Conservation (phyloP, 768 basidiomycete species). For the Sarcodon aspratus region DNA sequence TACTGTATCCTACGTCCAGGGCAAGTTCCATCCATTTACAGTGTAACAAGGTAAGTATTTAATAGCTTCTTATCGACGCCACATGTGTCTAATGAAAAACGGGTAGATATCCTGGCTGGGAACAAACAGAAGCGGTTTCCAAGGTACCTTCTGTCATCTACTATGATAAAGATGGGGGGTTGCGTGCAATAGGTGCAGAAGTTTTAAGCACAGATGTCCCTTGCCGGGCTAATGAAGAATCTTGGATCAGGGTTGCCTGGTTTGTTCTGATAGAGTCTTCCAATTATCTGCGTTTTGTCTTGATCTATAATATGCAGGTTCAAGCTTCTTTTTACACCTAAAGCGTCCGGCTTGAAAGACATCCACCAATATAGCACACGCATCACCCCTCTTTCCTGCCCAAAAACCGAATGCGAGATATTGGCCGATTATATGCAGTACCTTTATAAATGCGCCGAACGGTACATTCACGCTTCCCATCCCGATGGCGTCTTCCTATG, state of each 20-base stretch:
- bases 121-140: conserved; percentile 14
- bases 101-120: background rate
- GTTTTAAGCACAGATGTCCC: conserved; percentile 19
- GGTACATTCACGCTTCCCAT: conserved; percentile 35
- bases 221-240: conserved; percentile 28
- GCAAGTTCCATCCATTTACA: background rate
- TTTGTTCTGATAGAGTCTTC: conserved; percentile 5
- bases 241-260: conserved; percentile 20
- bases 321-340: conserved; percentile 24
- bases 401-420: conserved; percentile 29
- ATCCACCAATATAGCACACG: conserved; percentile 1
- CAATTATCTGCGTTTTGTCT: background rate
- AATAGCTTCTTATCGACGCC: background rate
- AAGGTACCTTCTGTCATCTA: conserved; percentile 40
- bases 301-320: conserved; percentile 13
- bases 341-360: conserved; percentile 9
- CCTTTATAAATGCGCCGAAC: conserved; percentile 28
- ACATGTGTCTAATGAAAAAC: background rate
- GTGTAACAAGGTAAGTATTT: background rate
- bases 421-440: conserved; percentile 39
- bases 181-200: conserved; percentile 34
- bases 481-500: conserved; percentile 29
- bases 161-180: conserved; percentile 27
- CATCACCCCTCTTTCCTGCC: conserved; percentile 22
- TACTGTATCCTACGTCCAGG: background rate